phyloP scores from a whole-genome alignment of 1,284 basidiomycete genomes.

The Leccinum griseonigrum region DNA sequence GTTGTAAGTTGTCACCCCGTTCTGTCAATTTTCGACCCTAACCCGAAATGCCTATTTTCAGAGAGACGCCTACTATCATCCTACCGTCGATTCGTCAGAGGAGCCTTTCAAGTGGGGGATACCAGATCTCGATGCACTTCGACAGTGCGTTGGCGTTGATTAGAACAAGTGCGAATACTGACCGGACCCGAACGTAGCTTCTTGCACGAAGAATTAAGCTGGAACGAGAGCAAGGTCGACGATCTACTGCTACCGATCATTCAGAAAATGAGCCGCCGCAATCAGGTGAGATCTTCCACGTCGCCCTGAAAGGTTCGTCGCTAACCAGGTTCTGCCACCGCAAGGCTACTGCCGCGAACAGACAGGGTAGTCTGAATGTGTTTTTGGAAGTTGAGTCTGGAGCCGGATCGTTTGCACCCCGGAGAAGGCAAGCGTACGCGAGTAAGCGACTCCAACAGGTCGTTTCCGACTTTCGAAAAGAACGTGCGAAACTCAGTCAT shows the following conservation, averaged over 20 bases:
- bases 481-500: slow-evolving; percentile 29
- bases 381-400: slow-evolving; percentile 64
- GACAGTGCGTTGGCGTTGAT: slow-evolving; percentile 56
- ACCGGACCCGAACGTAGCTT: slow-evolving; percentile 53
- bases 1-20: slow-evolving; percentile 58
- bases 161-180: slow-evolving; percentile 1
- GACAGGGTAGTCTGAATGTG: slow-evolving; percentile 69
- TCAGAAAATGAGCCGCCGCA: slow-evolving; percentile 81
- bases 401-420: slow-evolving; percentile 68
- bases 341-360: slow-evolving; percentile 62
- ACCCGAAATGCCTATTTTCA: slow-evolving; percentile 30
- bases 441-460: slow-evolving; percentile 90
- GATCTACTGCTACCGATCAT: slow-evolving; percentile 93
- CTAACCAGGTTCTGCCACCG: slow-evolving; percentile 5
- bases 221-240: slow-evolving; percentile 87
- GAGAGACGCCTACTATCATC: slow-evolving; percentile 92
- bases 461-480: slow-evolving; percentile 78
- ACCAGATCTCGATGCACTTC: slow-evolving; percentile 89
- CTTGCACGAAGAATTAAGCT: slow-evolving; percentile 82
- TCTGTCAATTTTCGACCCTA: slow-evolving; percentile 1
- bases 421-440: slow-evolving; percentile 75
- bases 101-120: slow-evolving; percentile 98
- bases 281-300: slow-evolving; percentile 47
- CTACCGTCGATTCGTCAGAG: slow-evolving; percentile 86
- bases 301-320: not conserved